phyloP scores from a whole-genome alignment of 2,329 filamentous ascomycete genomes.

The Periglandula ipomoeae region DNA sequence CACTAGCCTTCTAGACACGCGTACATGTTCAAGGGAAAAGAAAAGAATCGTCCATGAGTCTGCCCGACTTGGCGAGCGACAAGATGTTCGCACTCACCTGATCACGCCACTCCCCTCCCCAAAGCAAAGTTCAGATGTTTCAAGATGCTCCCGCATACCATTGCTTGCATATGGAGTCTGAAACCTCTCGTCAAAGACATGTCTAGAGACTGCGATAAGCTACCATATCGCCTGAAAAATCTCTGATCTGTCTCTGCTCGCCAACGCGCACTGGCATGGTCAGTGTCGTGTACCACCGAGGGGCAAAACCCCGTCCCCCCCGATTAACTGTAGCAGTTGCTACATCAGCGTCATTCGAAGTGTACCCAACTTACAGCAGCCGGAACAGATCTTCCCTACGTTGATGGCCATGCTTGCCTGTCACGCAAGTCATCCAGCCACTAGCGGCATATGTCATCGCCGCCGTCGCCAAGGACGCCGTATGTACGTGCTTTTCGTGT shows the following conservation, averaged over 20 bases:
- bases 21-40: not conserved
- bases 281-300: not conserved
- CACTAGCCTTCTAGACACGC: too few relatives aligned
- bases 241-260: not conserved
- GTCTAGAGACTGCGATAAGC: not conserved
- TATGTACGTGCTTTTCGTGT: too few relatives aligned
- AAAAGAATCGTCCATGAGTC: not conserved
- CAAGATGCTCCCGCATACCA: not conserved
- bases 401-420: too few relatives aligned
- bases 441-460: too few relatives aligned
- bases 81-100: not conserved
- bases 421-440: too few relatives aligned
- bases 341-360: not conserved
- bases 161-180: not conserved
- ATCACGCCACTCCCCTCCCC: too few relatives aligned
- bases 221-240: not conserved
- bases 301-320: too few relatives aligned
- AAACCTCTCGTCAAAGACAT: not conserved
- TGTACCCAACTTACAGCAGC: too few relatives aligned
- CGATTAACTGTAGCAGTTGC: too few relatives aligned
- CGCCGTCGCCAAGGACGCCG: too few relatives aligned
- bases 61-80: not conserved
- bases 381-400: too few relatives aligned
- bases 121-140: not conserved
- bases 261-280: not conserved